A percentile compares a stretch with the other conserved stretches of the same genome.
phyloP scores from a whole-genome alignment of 108 stramenopile species.

The Cyclotella atomus region DNA sequence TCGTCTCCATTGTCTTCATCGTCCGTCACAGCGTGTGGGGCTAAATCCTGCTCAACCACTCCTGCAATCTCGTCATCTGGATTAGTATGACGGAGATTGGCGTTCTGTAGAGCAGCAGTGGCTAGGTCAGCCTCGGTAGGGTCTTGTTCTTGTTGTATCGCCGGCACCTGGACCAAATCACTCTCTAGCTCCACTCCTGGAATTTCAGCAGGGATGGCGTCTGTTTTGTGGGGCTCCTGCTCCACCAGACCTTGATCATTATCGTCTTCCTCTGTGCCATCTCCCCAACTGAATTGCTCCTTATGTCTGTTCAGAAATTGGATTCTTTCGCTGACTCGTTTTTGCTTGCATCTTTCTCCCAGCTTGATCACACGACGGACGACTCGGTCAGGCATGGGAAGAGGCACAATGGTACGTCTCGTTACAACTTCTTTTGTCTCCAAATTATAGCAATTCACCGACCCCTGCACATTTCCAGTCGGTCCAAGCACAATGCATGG shows the following conservation, averaged over 20 bases:
- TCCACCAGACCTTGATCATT: neutral
- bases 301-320: neutral
- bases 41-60: constrained; percentile 16
- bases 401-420: constrained; percentile 1
- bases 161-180: neutral
- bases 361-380: constrained; percentile 24
- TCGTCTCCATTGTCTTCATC: constrained; percentile 3
- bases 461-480: constrained; percentile 33
- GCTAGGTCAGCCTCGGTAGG: neutral
- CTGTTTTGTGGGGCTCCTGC: neutral
- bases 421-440: constrained; percentile 16
- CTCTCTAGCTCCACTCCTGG: neutral
- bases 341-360: neutral
- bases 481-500: constrained; percentile 19
- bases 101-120: neutral
- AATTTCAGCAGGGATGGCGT: constrained; percentile 16
- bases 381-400: constrained; percentile 36
- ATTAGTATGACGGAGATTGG: neutral
- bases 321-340: neutral
- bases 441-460: constrained; percentile 16
- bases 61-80: constrained; percentile 27
- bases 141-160: neutral
- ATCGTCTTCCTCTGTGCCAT: neutral
- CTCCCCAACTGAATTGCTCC: neutral
- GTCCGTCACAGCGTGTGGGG: neutral